Conservation (phyloP, 768 basidiomycete genomes). For the Pleurotus ostreatus region DNA sequence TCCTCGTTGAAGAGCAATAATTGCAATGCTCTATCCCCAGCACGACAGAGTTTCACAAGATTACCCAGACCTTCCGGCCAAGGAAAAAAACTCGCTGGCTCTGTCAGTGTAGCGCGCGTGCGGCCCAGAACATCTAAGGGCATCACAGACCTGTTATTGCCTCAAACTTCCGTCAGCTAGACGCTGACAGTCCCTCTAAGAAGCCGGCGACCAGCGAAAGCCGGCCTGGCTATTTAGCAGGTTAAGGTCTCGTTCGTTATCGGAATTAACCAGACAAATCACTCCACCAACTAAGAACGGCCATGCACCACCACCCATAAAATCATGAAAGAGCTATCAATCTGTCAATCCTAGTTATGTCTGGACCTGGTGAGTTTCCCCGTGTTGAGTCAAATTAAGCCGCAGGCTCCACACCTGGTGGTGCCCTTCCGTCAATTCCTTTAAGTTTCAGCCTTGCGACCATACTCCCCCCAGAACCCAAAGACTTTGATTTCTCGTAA, state of each 20-base stretch:
- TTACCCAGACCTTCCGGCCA: too few relatives aligned
- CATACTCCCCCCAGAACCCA: slow-evolving; percentile 63
- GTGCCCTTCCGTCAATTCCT: slow-evolving; percentile 84
- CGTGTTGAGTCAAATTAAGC: slow-evolving; percentile 85
- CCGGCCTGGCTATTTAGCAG: slow-evolving; percentile 86
- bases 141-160: too few relatives aligned
- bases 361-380: slow-evolving; percentile 80
- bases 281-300: slow-evolving; percentile 89
- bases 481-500: slow-evolving; percentile 67
- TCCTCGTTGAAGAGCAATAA: too few relatives aligned
- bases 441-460: slow-evolving; percentile 67
- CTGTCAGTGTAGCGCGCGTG: too few relatives aligned
- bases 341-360: slow-evolving; percentile 76
- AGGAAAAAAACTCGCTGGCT: too few relatives aligned
- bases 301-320: slow-evolving; percentile 87
- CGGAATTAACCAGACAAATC: slow-evolving; percentile 97
- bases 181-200: too few relatives aligned
- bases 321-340: slow-evolving; percentile 84
- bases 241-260: slow-evolving; percentile 93
- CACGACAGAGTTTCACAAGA: too few relatives aligned
- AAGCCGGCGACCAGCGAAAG: too few relatives aligned
- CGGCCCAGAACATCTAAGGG: too few relatives aligned
- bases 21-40: too few relatives aligned
- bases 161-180: too few relatives aligned
- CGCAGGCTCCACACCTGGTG: slow-evolving; percentile 75